A percentile compares a stretch with the other conserved stretches of the same genome.
These are phyloP conservation scores for Aspergillus sp. DNA, from an alignment of 2,329 filamentous ascomycete genomes.

Conservation along the genomic window DNA sequence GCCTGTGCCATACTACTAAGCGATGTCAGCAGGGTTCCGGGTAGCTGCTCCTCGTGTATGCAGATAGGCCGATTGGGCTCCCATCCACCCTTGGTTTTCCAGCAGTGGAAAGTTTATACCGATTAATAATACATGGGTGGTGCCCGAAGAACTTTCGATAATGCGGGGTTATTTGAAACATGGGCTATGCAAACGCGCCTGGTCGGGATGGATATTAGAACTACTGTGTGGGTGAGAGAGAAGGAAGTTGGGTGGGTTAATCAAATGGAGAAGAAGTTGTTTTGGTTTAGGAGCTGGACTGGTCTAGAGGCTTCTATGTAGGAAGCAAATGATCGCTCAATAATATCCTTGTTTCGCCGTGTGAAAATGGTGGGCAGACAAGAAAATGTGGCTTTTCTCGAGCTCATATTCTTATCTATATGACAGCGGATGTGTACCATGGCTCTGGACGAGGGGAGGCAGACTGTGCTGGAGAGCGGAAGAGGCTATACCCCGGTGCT, in stretches of 20 bases:
- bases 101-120: background rate
- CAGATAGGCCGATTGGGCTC: background rate
- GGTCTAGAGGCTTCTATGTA: background rate
- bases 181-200: background rate
- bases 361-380: background rate
- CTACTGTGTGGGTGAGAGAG: background rate
- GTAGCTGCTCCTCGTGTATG: background rate
- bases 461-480: too few species aligned
- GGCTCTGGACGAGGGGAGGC: too few species aligned
- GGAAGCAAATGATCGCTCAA: background rate
- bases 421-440: background rate
- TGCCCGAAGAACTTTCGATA: background rate
- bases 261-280: background rate
- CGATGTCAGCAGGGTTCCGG: slow-evolving; percentile 1
- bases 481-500: too few species aligned
- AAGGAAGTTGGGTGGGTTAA: background rate
- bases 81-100: background rate
- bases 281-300: background rate
- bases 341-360: background rate
- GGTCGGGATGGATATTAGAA: background rate
- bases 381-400: background rate
- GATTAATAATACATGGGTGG: background rate
- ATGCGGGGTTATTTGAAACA: background rate
- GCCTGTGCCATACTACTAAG: background rate
- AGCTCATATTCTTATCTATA: background rate